Evolutionary conservation across 2,329 filamentous ascomycete genomes (phyloP).

Genomic region (Diaporthe helianthi): DNA sequence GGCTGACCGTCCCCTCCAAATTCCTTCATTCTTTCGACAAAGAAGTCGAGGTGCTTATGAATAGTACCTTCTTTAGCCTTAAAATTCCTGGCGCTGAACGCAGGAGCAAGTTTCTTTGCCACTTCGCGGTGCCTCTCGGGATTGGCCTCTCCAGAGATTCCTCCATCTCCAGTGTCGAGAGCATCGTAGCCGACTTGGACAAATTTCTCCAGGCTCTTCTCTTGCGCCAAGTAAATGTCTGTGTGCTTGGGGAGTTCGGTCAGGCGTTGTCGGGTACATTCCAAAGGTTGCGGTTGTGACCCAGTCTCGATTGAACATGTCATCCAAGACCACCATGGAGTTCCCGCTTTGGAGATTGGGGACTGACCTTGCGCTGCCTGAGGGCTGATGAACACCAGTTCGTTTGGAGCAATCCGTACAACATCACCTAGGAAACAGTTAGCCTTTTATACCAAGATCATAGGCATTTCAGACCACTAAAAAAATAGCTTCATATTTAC

Average conservation of each 20-base stretch:
- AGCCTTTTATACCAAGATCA: not conserved
- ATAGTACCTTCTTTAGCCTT: constrained; percentile 28
- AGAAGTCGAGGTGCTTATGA: constrained; percentile 30
- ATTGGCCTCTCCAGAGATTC: constrained; percentile 29
- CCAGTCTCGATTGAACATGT: not conserved
- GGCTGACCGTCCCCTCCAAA: not conserved
- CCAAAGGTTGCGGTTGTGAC: not conserved
- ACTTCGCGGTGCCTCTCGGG: constrained; percentile 29
- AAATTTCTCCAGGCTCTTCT: constrained; percentile 31
- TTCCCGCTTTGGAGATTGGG: not conserved
- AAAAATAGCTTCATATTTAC: not conserved
- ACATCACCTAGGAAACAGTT: not conserved
- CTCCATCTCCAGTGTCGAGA: constrained; percentile 22
- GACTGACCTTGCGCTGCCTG: constrained; percentile 6
- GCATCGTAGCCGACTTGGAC: constrained; percentile 27
- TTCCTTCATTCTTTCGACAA: constrained; percentile 29
- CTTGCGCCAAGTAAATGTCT: constrained; percentile 32
- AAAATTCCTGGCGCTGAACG: constrained; percentile 32
- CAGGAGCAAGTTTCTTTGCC: constrained; percentile 32
- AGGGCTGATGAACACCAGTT: constrained; percentile 8
- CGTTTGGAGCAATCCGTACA: constrained; percentile 22
- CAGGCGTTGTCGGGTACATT: not conserved
- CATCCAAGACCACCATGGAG: not conserved
- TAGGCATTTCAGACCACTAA: not conserved
- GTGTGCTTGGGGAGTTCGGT: not conserved